Conservation (phyloP, 2,329 filamentous ascomycete species). For the Aspergillus sojae region DNA sequence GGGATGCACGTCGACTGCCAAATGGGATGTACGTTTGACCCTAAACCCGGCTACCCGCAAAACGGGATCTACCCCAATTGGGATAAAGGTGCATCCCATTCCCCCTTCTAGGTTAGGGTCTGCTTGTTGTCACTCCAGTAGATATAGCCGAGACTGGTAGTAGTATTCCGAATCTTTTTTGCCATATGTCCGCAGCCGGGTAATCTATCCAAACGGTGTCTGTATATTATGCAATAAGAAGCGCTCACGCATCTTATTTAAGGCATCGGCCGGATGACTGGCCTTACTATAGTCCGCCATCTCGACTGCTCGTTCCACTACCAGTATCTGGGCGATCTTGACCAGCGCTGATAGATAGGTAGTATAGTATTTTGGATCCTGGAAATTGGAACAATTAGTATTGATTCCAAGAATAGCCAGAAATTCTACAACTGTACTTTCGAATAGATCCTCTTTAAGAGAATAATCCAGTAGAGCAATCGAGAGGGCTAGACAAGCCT, state of each 20-base stretch:
- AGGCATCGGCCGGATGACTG: not conserved
- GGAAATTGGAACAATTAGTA: not conserved
- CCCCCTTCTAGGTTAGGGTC: slow-evolving; percentile 12
- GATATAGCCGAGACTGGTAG: slow-evolving; percentile 8
- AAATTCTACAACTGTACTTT: not conserved
- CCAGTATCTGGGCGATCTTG: slow-evolving; percentile 9
- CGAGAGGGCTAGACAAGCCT: not conserved
- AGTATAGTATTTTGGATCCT: not conserved
- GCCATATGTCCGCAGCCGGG: not conserved
- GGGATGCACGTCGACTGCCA: too few relatives aligned
- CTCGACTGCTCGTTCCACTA: not conserved
- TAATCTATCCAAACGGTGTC: slow-evolving; percentile 2
- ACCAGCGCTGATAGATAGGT: slow-evolving; percentile 5
- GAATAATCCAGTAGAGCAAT: not conserved
- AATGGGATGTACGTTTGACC: too few relatives aligned
- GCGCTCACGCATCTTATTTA: not conserved
- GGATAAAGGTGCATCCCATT: too few relatives aligned
- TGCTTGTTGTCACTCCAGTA: slow-evolving; percentile 11
- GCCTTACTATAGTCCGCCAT: not conserved
- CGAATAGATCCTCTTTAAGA: not conserved
- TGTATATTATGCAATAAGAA: not conserved
- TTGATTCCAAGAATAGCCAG: not conserved
- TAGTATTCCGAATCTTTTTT: slow-evolving; percentile 13
- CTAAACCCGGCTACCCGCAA: too few relatives aligned
- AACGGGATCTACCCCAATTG: too few relatives aligned